A percentile compares a stretch with the other conserved stretches of the same genome.
phyloP scores from a whole-genome alignment of 169 alveolate species.

The Besnoitia besnoiti region DNA sequence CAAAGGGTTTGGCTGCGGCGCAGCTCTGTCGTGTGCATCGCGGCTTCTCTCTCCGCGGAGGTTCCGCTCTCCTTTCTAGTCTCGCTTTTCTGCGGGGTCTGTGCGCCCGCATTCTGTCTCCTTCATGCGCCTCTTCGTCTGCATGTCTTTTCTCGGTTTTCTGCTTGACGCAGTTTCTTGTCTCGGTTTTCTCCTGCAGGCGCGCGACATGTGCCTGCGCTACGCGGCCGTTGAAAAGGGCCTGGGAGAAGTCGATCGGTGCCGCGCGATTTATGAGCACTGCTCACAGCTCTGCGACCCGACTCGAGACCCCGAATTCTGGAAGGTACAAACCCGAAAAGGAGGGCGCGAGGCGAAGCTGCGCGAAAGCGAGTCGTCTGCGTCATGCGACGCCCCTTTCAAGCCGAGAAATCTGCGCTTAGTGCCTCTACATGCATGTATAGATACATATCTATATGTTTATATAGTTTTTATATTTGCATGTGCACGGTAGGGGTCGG shows the following conservation, averaged over 20 bases:
- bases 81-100: too few relatives aligned
- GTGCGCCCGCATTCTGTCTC: too few relatives aligned
- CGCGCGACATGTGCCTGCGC: conserved; percentile 87
- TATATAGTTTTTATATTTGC: background rate
- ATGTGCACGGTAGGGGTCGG: too few relatives aligned
- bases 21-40: background rate
- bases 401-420: background rate
- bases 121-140: background rate
- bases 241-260: conserved; percentile 93
- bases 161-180: background rate
- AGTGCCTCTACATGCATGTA: background rate
- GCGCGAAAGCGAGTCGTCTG: too few relatives aligned
- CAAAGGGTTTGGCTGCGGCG: background rate
- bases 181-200: conserved; percentile 55
- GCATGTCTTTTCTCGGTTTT: background rate
- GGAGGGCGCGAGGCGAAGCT: too few relatives aligned
- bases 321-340: conserved; percentile 78
- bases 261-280: conserved; percentile 91
- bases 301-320: conserved; percentile 76
- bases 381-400: too few relatives aligned
- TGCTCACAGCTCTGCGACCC: conserved; percentile 91
- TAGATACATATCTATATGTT: background rate
- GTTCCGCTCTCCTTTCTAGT: background rate
- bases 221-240: conserved; percentile 91
- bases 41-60: background rate